Evolutionary conservation across 768 basidiomycete genomes (phyloP).

Genomic region (Suillus occidentalis): DNA sequence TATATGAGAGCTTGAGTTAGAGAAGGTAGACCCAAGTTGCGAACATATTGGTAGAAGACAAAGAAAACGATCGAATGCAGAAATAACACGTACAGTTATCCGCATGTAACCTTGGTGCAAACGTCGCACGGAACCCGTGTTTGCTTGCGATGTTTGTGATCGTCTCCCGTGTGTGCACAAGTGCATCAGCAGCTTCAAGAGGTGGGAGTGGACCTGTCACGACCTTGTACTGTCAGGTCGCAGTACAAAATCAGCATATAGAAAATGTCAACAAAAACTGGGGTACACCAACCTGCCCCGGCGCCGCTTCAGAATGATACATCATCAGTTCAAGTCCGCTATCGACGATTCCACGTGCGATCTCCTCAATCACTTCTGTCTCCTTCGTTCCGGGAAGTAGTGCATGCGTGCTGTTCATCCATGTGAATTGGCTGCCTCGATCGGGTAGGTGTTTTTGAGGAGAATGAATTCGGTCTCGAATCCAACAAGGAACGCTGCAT

Average conservation of each 20-base stretch:
- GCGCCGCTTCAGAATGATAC: constrained; percentile 70
- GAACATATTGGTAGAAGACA: background rate
- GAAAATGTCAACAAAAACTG: background rate
- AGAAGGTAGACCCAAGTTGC: background rate
- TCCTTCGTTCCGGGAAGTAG: constrained; percentile 46
- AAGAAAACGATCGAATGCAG: too few relatives aligned
- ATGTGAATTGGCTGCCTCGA: constrained; percentile 45
- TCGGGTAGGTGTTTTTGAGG: constrained; percentile 48
- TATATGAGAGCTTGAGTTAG: constrained; percentile 9
- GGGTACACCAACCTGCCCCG: constrained; percentile 52
- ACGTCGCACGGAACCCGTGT: constrained; percentile 63
- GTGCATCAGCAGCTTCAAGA: constrained; percentile 64
- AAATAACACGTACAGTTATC: constrained; percentile 35
- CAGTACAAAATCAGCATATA: background rate
- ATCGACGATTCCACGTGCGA: constrained; percentile 46
- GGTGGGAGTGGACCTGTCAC: constrained; percentile 68
- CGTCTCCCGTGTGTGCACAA: constrained; percentile 66
- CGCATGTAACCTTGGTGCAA: constrained; percentile 55
- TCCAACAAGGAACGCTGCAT: constrained; percentile 60
- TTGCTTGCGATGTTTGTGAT: constrained; percentile 64
- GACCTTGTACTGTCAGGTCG: constrained; percentile 58
- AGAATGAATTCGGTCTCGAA: constrained; percentile 73
- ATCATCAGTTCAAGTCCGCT: constrained; percentile 63
- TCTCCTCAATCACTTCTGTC: constrained; percentile 53
- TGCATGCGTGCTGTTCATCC: constrained; percentile 45